These are phyloP conservation scores for Aureobasidium sp. DNA, from an alignment of 2,329 filamentous ascomycete species.

Conservation along the genomic window DNA sequence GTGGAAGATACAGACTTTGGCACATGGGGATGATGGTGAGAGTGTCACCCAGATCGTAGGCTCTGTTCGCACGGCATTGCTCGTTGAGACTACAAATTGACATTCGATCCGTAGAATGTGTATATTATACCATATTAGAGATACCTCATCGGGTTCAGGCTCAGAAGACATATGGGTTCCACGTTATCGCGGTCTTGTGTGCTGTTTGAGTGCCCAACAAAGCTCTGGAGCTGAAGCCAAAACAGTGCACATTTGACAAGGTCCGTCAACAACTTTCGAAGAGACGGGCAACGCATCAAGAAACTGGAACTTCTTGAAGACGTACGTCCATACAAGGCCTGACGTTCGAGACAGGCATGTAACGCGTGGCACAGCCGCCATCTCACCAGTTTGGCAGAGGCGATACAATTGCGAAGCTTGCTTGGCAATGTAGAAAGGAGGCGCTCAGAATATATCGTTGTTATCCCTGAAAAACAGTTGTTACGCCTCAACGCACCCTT, in stretches of 20 bases:
- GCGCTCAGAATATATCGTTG: slow-evolving; percentile 7
- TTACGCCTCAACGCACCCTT: slow-evolving; percentile 1
- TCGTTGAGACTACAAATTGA: too few species aligned
- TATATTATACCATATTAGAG: too few species aligned
- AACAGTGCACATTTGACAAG: neutral
- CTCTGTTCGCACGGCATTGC: too few species aligned
- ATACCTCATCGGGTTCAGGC: neutral
- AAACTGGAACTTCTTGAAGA: neutral
- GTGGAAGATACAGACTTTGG: too few species aligned
- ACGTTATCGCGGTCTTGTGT: too few species aligned
- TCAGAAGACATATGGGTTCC: neutral
- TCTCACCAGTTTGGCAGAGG: neutral
- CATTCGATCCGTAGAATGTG: too few species aligned
- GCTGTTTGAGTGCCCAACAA: too few species aligned
- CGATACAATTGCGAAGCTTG: slow-evolving; percentile 1
- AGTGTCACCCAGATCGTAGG: too few species aligned
- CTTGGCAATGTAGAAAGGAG: slow-evolving; percentile 11
- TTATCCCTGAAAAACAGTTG: slow-evolving; percentile 9
- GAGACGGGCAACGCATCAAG: neutral
- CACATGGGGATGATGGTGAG: too few species aligned
- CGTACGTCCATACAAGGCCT: neutral
- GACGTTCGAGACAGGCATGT: neutral
- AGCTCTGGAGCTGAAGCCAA: neutral
- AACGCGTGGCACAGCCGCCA: neutral
- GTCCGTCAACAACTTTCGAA: too few species aligned